Base-by-base conservation (phyloP, 495 filamentous ascomycete genomes). In the Trichoderma erinaceum region DNA sequence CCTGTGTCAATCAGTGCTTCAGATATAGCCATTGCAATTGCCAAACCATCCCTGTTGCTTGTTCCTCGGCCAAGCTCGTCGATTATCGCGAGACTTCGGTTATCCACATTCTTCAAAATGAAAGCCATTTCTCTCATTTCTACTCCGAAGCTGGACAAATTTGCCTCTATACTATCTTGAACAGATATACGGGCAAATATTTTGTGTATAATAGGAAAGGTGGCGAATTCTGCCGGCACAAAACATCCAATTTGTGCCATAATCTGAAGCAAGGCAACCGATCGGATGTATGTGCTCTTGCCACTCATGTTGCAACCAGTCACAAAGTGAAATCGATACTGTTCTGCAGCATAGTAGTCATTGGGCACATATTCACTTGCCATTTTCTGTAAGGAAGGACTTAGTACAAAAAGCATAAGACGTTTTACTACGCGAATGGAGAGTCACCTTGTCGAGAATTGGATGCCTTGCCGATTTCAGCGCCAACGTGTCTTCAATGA, bases 221-320 rank as follows among this genome's bases (percentile, higher is more conserved):
- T 86, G 2, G 93, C 95, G 73, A 90, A 93, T 32, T 85, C 75
- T 10, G 93, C 95, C 4, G 95, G 95, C 4, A 97, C 89, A 76
- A 95, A 99, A 71, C 87, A 92, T 35, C 95, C 95, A 68, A 96
- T 87, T 72, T 99, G 95, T 5, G 92, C 92, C 92, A 99, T 95
- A 64, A 99, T 85, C 35, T 88, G 85, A 75, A 94, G 88, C 12
- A 99, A 80, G 21, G 94, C 92, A 50, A 97, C 81, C 8, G 88
- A 89, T 68, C 92, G 88, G 73, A 98, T 96, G 78, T 96, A 98
- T 0, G 94, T 98, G 69, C 92, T 92, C 74, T 97, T 97, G n/a
- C 95, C 95, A 72, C 92, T 96, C 96, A 97, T 98, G 76, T 99
- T 99, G 77, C 92, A 95, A 50, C 95, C 95, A 7, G 95, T 97